These are phyloP conservation scores for Fagopyrum tataricum DNA, from an alignment of 148 eudicot genomes.

Conservation along the genomic window DNA sequence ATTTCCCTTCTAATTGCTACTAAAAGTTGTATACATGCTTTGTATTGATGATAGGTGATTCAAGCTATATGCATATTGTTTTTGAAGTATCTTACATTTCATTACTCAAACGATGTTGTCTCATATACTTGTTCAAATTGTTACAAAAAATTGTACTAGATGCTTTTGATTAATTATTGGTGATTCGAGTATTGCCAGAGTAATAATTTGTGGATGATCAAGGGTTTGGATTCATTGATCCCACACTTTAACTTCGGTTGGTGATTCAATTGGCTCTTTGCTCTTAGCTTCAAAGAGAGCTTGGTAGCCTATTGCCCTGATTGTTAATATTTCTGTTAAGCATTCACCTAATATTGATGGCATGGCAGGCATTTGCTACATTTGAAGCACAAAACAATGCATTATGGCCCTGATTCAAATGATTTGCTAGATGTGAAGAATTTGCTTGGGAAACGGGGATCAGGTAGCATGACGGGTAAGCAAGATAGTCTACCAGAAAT, in stretches of 20 bases:
- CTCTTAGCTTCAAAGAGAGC: not conserved
- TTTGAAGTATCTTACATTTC: not conserved
- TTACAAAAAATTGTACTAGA: not conserved
- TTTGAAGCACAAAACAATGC: slow-evolving; percentile 57
- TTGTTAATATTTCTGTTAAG: not conserved
- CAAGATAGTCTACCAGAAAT: slow-evolving; percentile 88
- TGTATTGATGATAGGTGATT: too few species aligned
- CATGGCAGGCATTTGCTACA: slow-evolving; percentile 78
- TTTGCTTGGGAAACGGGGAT: slow-evolving; percentile 47
- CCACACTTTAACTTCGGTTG: not conserved
- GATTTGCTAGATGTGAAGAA: slow-evolving; percentile 88
- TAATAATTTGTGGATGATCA: not conserved
- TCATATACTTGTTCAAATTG: not conserved
- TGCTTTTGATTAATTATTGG: not conserved
- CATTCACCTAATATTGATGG: slow-evolving; percentile 8
- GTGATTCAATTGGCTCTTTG: not conserved
- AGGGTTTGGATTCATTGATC: slow-evolving; percentile 1
- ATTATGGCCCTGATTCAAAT: slow-evolving; percentile 68
- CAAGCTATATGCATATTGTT: not conserved
- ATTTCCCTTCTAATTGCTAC: too few species aligned
- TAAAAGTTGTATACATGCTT: too few species aligned
- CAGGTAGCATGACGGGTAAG: slow-evolving; percentile 60
- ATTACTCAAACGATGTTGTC: not conserved
- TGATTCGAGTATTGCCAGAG: not conserved
- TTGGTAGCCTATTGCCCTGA: not conserved